Percentiles rank a stretch among this genome's conserved stretches.
Evolutionary conservation across 2,329 filamentous ascomycete species (phyloP).

Genomic region (Epichloe baconii): DNA sequence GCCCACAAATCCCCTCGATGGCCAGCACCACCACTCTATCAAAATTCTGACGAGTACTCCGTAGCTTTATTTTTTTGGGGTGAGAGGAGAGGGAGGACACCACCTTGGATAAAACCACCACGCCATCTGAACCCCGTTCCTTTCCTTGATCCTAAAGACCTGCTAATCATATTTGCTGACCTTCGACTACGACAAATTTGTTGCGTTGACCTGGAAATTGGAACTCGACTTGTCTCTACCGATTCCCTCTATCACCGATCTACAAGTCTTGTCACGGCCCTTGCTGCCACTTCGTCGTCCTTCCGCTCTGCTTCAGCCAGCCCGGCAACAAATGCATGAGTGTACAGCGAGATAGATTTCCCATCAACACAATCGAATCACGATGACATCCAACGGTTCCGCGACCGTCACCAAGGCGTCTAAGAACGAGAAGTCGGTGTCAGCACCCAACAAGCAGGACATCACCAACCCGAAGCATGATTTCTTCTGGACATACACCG

Average conservation of each 20-base stretch:
- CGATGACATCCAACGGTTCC: constrained; percentile 18
- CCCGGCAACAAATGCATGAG: not conserved
- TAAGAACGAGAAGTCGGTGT: constrained; percentile 12
- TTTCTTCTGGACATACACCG: constrained; percentile 99
- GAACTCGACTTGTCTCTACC: no score
- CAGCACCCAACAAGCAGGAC: constrained; percentile 9
- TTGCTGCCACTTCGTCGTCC: not conserved
- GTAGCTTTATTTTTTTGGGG: not conserved
- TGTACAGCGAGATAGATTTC: not conserved
- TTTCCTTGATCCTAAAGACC: no score
- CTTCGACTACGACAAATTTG: no score
- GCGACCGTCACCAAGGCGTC: constrained; percentile 21
- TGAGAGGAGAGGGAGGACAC: not conserved
- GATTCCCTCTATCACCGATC: no score
- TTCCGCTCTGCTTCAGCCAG: not conserved
- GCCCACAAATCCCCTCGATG: not conserved
- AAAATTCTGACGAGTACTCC: no score
- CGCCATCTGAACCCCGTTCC: no score
- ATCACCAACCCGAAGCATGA: constrained; percentile 22
- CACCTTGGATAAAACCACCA: not conserved
- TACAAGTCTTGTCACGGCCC: not conserved
- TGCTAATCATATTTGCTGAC: no score
- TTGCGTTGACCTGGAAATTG: no score
- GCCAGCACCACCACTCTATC: not conserved
- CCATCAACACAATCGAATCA: not conserved